A percentile compares a stretch with the other conserved stretches of the same genome.
phyloP scores from a whole-genome alignment of 139 green algal species.

The Volvox reticuliferus region DNA sequence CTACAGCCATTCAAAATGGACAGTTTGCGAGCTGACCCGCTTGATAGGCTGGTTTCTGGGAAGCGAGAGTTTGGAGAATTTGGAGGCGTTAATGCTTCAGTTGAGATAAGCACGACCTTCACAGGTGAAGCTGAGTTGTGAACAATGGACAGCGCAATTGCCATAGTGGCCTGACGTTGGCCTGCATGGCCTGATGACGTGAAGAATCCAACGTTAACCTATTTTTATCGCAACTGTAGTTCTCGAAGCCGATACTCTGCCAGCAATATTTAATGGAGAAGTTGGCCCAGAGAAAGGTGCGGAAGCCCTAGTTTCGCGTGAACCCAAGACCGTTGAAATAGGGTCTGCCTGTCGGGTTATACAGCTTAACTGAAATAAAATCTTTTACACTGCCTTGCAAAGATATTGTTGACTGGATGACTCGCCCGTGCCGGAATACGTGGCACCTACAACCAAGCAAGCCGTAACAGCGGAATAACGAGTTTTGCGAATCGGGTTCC shows the following conservation, averaged over 20 bases:
- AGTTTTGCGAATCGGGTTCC: no score
- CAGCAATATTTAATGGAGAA: conserved; percentile 40
- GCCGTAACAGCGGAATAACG: background rate
- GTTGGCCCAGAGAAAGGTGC: conserved; percentile 30
- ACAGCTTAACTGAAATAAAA: no score
- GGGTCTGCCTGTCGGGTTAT: no score
- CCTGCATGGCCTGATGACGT: conserved; percentile 6
- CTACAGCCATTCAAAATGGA: background rate
- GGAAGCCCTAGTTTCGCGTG: background rate
- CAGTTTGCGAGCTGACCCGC: background rate
- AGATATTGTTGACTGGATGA: no score
- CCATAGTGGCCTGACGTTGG: background rate
- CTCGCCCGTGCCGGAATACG: background rate
- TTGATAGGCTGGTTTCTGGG: background rate
- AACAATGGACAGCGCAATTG: background rate
- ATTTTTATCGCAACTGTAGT: conserved; percentile 13
- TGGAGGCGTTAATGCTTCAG: conserved; percentile 69
- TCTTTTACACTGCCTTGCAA: no score
- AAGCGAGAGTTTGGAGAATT: conserved; percentile 52
- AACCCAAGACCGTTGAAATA: no score
- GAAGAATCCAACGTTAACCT: background rate
- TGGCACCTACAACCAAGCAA: background rate
- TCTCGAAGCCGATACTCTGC: conserved; percentile 18
- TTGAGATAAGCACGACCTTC: conserved; percentile 70
- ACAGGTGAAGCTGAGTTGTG: conserved; percentile 56